Evolutionary conservation across 2,329 filamentous ascomycete genomes (phyloP), one percentile per base, ranked within the genome.

Genomic region (Hypoxylon rubiginosum): DNA sequence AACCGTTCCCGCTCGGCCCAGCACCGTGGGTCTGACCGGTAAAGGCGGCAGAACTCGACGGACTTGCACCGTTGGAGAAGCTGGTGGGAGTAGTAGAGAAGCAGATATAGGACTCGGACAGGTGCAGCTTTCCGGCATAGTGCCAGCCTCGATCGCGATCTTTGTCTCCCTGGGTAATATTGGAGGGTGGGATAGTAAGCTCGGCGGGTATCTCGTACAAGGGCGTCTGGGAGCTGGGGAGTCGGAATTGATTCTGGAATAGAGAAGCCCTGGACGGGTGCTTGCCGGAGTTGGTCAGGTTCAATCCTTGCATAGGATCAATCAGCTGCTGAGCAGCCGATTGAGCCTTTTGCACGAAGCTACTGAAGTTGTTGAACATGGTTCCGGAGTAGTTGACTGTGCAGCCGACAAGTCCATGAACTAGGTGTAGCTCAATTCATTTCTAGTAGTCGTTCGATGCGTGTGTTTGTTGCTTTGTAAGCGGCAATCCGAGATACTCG

Each of bases 121-220:
- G 84, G 78, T 99, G 95, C 56, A 99, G 87, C 79, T 94, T 94
- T 54, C 96, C 96, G 24, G 91, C 90, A 82, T 99, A 98, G 77
- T 94, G 92, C 81, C 92, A 97, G 72, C 93, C 93, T 72, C 88
- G 86, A 63, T 90, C 89, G 59, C 88, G 87, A 69, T 90, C 87
- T 79, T 90, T 90, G 72, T 93, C 92, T 66, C 91, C 90, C 52
- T 90, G 88, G 66, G 86, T 90, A 72, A 83, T 86, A 79, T 91
- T 92, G 69, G 88, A 88, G 67, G 88, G 90, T 59, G 91, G 90
- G 64, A 99, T 92, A 61, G 94, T 97, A 65, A 99, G 88, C 83
- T 99, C 96, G 76, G 96, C 94, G 66, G 92, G 94, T 81, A 99
- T 97, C 84, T 99, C 96, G 82, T 97, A 94, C 62, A 98, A 87